Percentiles rank a stretch among this genome's conserved stretches.
phyloP scores from a whole-genome alignment of 164 flowering plant species.

The Echeveria elegans region DNA sequence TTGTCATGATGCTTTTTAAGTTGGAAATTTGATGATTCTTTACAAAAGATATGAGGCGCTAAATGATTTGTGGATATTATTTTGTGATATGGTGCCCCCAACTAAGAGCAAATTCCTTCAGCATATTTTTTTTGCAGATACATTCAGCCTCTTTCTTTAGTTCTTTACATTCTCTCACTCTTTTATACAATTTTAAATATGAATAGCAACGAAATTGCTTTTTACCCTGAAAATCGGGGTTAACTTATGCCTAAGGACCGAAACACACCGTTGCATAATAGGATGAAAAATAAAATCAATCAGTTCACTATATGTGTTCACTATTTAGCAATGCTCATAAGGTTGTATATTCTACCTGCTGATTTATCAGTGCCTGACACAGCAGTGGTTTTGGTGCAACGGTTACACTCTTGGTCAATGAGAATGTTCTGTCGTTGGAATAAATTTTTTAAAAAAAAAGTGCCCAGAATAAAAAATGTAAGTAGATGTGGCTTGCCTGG shows the following conservation, averaged over 20 bases:
- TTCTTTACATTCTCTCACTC: not conserved
- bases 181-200: not conserved
- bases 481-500: not conserved
- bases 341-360: too few species aligned
- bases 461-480: not conserved
- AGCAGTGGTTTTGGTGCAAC: too few species aligned
- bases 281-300: too few species aligned
- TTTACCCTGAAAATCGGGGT: too few species aligned
- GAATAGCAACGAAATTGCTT: too few species aligned
- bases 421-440: too few species aligned
- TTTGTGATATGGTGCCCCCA: conserved; percentile 6
- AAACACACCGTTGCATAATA: too few species aligned
- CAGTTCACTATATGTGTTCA: too few species aligned
- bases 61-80: not conserved
- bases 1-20: not conserved
- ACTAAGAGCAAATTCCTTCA: not conserved
- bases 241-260: not conserved
- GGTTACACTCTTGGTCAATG: too few species aligned
- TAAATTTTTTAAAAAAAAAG: too few species aligned
- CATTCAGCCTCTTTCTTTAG: not conserved
- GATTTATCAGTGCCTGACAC: too few species aligned
- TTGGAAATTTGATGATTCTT: not conserved
- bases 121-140: not conserved
- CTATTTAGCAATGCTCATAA: too few species aligned
- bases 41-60: not conserved